phyloP scores from a whole-genome alignment of 257 asterid genomes.

The Solanum virginianum region DNA sequence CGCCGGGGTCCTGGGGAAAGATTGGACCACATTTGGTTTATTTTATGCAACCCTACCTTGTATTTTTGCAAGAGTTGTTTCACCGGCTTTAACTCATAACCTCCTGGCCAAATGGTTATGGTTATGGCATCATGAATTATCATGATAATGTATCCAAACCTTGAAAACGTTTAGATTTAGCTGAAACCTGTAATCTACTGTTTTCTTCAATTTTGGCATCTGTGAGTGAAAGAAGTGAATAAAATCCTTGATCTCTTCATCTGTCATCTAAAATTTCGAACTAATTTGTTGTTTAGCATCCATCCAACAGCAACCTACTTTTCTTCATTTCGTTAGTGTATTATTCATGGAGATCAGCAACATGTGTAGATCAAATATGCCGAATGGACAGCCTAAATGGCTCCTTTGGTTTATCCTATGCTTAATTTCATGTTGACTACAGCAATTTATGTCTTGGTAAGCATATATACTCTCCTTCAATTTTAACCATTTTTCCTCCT shows the following conservation, averaged over 20 bases:
- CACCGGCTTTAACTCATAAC: neutral
- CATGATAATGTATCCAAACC: neutral
- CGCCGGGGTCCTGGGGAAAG: neutral
- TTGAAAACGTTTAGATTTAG: neutral
- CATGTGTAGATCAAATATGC: conserved; percentile 61
- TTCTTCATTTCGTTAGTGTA: neutral
- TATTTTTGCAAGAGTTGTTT: neutral
- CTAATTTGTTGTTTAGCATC: neutral
- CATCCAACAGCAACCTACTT: neutral
- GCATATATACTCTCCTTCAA: conserved; percentile 3
- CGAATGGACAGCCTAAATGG: conserved; percentile 99
- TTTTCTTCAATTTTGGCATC: neutral
- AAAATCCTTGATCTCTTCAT: neutral
- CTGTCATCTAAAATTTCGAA: neutral
- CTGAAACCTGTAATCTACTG: neutral
- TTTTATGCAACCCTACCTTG: neutral
- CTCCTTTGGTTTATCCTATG: conserved; percentile 81
- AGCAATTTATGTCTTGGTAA: conserved; percentile 69
- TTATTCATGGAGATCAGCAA: neutral
- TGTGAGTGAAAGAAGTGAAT: neutral
- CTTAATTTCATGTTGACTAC: conserved; percentile 94
- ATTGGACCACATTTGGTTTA: neutral
- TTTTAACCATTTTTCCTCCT: neutral
- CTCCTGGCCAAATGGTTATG: neutral
- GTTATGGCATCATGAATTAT: neutral